Conservation (phyloP, 2,329 filamentous ascomycete genomes). For the Talaromyces sp. region DNA sequence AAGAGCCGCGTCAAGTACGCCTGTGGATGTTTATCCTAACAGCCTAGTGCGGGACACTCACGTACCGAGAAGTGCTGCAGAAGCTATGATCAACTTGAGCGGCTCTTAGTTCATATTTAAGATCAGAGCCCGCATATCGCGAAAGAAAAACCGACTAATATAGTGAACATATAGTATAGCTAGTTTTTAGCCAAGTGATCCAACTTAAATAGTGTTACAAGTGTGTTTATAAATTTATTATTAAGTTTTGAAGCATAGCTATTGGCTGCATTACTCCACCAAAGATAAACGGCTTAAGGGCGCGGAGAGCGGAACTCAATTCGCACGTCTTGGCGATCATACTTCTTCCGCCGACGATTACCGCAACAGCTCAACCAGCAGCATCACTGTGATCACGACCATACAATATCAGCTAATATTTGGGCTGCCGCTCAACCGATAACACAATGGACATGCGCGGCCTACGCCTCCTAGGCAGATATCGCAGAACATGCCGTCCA, state of each 20-base stretch:
- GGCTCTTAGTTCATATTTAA: not conserved
- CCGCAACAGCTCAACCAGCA: not conserved
- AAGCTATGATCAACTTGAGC: not conserved
- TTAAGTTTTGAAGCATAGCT: not conserved
- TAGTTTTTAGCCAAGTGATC: not conserved
- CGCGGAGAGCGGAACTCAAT: constrained; percentile 1
- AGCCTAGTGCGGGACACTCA: not conserved
- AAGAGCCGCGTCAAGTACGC: not conserved
- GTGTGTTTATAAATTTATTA: not conserved
- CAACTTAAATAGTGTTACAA: not conserved
- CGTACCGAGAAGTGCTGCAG: not conserved
- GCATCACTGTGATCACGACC: not conserved
- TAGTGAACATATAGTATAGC: not conserved
- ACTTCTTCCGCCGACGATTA: not conserved
- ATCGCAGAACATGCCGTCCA: not conserved
- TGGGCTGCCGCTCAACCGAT: not conserved
- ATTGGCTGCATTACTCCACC: not conserved
- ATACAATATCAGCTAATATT: not conserved
- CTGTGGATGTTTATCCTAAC: not conserved
- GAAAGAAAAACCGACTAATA: not conserved
- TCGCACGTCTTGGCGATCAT: not conserved
- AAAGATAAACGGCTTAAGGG: constrained; percentile 1
- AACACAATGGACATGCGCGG: not conserved
- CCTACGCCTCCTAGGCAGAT: constrained; percentile 9
- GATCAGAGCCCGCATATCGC: not conserved